Conservation (phyloP, 2,329 filamentous ascomycete genomes). For the Aspergillus spinulosporus region DNA sequence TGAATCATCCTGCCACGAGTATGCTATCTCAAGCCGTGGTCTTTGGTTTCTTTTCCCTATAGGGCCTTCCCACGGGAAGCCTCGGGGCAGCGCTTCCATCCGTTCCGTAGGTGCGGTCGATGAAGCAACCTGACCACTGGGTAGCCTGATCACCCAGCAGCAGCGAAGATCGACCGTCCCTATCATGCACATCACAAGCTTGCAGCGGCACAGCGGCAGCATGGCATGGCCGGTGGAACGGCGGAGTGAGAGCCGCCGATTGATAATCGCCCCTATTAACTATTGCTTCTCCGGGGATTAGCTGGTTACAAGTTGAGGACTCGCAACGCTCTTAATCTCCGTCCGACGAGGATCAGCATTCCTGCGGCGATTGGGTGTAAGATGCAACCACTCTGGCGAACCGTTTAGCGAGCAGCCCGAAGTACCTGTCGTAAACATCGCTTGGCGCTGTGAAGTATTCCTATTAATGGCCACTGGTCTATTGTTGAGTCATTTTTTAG, state of each 20-base stretch:
- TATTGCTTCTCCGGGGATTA: not conserved
- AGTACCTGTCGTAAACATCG: not conserved
- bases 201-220: slow-evolving; percentile 3
- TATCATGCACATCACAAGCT: slow-evolving; percentile 17
- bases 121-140: not conserved
- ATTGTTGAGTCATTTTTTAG: not conserved
- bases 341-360: not conserved
- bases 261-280: not conserved
- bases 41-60: not conserved
- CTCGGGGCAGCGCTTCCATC: not conserved
- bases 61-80: not conserved
- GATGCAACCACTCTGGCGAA: not conserved
- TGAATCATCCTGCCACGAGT: not conserved
- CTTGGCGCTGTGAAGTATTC: not conserved
- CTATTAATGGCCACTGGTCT: not conserved
- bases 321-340: not conserved
- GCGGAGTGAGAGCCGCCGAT: not conserved
- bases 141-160: not conserved
- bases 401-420: not conserved
- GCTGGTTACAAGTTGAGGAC: not conserved
- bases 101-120: not conserved
- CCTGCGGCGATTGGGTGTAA: not conserved
- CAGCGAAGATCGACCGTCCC: slow-evolving; percentile 21
- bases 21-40: not conserved
- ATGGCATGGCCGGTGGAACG: not conserved